These are phyloP conservation scores for Exserohilum turcica DNA, from an alignment of 2,329 filamentous ascomycete species.

Conservation along the genomic window DNA sequence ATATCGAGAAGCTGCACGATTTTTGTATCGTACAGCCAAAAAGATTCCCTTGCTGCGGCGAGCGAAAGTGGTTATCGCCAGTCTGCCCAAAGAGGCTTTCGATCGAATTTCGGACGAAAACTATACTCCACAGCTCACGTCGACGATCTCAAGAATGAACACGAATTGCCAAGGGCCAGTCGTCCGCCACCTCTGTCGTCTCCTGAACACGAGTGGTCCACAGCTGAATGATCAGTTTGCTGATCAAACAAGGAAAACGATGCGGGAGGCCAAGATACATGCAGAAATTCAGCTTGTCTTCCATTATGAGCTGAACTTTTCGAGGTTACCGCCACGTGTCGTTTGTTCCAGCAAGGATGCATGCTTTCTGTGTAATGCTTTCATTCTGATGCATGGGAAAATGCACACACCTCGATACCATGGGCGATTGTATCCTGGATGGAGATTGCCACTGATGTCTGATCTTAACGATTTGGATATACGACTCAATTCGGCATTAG, in stretches of 20 bases:
- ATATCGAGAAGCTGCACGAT: constrained; percentile 25
- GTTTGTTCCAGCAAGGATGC: constrained; percentile 58
- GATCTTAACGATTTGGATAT: constrained; percentile 6
- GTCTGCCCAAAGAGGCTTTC: constrained; percentile 14
- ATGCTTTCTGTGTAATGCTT: constrained; percentile 58
- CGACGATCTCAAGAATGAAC: constrained; percentile 10
- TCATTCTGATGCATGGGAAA: constrained; percentile 52
- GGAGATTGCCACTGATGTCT: constrained; percentile 49
- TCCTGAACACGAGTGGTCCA: constrained; percentile 7
- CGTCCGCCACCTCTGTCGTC: constrained; percentile 6
- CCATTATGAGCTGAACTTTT: constrained; percentile 39
- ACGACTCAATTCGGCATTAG: constrained; percentile 13
- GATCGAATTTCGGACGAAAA: neutral
- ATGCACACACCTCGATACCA: constrained; percentile 53
- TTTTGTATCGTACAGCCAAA: constrained; percentile 16
- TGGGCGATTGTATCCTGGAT: constrained; percentile 53
- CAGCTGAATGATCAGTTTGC: constrained; percentile 13
- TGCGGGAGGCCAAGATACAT: constrained; percentile 45
- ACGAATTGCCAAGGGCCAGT: neutral
- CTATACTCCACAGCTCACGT: constrained; percentile 5
- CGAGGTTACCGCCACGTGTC: constrained; percentile 46
- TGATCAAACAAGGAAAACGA: constrained; percentile 12
- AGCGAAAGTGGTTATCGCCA: constrained; percentile 9
- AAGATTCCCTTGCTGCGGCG: constrained; percentile 5
- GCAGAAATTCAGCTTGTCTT: constrained; percentile 58